Evolutionary conservation across 2,329 filamentous ascomycete genomes (phyloP).

Genomic region (Trichoderma sp.): DNA sequence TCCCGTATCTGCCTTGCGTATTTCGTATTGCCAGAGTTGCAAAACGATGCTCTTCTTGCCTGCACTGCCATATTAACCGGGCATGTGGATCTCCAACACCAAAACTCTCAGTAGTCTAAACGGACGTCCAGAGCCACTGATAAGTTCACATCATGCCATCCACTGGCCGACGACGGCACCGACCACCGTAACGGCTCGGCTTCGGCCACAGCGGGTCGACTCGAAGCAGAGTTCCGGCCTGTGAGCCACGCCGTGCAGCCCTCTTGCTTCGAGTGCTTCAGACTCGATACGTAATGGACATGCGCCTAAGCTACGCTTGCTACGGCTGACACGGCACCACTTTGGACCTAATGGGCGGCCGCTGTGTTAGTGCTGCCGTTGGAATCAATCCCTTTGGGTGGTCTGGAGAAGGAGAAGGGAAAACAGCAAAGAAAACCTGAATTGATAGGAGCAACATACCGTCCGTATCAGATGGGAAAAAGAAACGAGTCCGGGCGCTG

Average conservation of each 20-base stretch:
- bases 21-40: not conserved
- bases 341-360: not conserved
- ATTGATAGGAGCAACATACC: not conserved
- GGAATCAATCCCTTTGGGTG: not conserved
- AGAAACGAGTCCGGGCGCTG: not conserved
- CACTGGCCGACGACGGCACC: constrained; percentile 4
- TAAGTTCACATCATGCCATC: not conserved
- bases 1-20: not conserved
- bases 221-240: constrained; percentile 1
- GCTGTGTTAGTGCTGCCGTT: not conserved
- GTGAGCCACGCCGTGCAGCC: not conserved
- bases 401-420: not conserved
- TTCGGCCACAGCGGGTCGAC: not conserved
- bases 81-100: not conserved
- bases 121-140: not conserved
- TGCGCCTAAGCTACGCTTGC: not conserved
- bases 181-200: not conserved
- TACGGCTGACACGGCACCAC: not conserved
- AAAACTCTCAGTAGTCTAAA: not conserved
- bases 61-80: not conserved
- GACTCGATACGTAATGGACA: not conserved
- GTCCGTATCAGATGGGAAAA: not conserved
- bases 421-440: not conserved
- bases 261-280: not conserved
- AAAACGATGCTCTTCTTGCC: not conserved